Percentiles rank a stretch among this genome's conserved stretches.
These are phyloP conservation scores for Talaromyces nanjingensis DNA, from an alignment of 495 filamentous ascomycete genomes.

Conservation along the genomic window DNA sequence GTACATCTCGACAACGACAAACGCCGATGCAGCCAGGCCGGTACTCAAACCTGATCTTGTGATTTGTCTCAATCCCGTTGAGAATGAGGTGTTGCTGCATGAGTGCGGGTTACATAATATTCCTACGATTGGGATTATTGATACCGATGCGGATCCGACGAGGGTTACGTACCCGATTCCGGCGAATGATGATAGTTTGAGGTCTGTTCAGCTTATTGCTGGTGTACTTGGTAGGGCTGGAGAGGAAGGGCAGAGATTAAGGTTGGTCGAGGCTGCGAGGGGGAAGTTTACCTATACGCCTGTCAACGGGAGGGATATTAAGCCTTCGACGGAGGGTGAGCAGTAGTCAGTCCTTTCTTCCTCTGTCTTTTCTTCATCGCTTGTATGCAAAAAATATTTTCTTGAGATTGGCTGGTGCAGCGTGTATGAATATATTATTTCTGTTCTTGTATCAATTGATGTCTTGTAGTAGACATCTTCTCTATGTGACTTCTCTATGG, in stretches of 20 bases:
- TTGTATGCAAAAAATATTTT: conserved; percentile 1
- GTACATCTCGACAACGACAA: conserved; percentile 43
- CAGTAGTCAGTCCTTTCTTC: conserved; percentile 12
- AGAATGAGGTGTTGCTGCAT: conserved; percentile 84
- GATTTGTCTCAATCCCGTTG: conserved; percentile 82
- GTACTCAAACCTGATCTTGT: conserved; percentile 83
- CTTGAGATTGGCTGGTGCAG: conserved; percentile 13
- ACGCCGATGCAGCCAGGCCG: conserved; percentile 19
- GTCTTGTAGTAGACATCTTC: not conserved
- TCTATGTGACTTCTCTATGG: not conserved
- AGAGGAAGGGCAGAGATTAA: conserved; percentile 61
- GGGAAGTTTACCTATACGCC: conserved; percentile 54
- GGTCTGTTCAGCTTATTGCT: conserved; percentile 72
- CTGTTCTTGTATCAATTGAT: not conserved
- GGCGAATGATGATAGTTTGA: conserved; percentile 91
- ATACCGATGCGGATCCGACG: conserved; percentile 87
- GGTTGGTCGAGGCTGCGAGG: conserved; percentile 51
- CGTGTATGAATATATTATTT: conserved; percentile 16
- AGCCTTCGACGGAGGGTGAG: conserved; percentile 14
- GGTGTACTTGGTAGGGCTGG: conserved; percentile 81
- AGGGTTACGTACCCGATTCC: conserved; percentile 97
- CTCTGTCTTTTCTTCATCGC: conserved; percentile 11
- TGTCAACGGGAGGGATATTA: conserved; percentile 24
- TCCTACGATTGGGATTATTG: conserved; percentile 89
- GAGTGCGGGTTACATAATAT: conserved; percentile 85